Evolutionary conservation across 371 early-diverging fungal species (phyloP), one percentile per base, ranked within the genome.

Genomic region (Batkoa obscura): DNA sequence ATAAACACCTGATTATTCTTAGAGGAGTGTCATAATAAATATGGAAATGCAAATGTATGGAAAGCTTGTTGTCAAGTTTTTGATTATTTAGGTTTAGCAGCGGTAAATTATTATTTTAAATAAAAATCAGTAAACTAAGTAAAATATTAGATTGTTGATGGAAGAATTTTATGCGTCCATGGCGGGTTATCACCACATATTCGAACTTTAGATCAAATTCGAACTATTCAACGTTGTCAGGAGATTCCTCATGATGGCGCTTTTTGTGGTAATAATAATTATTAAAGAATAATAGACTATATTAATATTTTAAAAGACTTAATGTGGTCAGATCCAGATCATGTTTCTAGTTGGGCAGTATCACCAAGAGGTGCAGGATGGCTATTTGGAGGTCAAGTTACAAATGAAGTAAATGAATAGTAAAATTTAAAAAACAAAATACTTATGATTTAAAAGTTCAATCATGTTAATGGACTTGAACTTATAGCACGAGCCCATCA

Each of bases 281-380:
- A 5, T 1, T 33, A 9, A 10, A 5, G 9, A 23, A n/a, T n/a
- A n/a, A n/a, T n/a, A n/a, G n/a, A n/a, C n/a, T n/a, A n/a, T 9
- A 34, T 32, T 30, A 5, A 1, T 9, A 34, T 32, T 30, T 12
- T 1, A 33, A 50, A 53, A 76, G 93, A 97, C 66, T 74, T 86
- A 50, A 84, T 99, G 79, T 99, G 99, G 99, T 93, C 94, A 36
- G 99, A 99, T 67, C 99, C 99, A 8, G 99, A 99, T 61, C 94
- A 97, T 57, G 87, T 90, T 59, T 86, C 83, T 53, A 90, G 91
- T 43, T 98, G 97, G 97, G 96, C 92, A 32, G 88, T 91, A 45
- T 89, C 90, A 60, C 96, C 97, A 37, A 77, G 99, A 60, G 99
- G 99, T 42, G 96, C 98, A 49, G 98, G 99, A 50, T 98, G 94